These are phyloP conservation scores for Eimeria mitis DNA, from an alignment of 169 alveolate genomes.

Conservation along the genomic window DNA sequence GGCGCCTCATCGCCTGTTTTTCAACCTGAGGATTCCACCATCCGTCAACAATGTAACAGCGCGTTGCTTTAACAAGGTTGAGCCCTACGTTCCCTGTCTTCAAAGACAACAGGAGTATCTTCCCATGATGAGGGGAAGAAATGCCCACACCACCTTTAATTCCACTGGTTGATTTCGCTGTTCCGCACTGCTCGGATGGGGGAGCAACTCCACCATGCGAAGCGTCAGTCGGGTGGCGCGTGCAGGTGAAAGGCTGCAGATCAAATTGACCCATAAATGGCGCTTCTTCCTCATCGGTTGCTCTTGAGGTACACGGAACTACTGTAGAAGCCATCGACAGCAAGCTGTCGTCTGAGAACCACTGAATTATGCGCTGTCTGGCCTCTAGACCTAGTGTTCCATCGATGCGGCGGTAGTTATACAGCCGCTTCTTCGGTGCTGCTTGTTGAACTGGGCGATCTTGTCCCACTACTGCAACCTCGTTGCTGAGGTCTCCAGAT, in stretches of 20 bases:
- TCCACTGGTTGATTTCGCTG: slow-evolving; percentile 11
- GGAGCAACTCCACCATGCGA: background rate
- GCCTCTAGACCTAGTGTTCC: slow-evolving; percentile 84
- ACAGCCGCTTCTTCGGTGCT: slow-evolving; percentile 1
- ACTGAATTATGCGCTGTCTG: slow-evolving; percentile 82
- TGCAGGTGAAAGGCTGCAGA: slow-evolving; percentile 23
- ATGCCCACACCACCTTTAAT: slow-evolving; percentile 11
- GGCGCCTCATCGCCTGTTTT: slow-evolving; percentile 96
- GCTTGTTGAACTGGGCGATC: background rate
- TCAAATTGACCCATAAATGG: slow-evolving; percentile 49
- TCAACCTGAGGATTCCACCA: slow-evolving; percentile 97
- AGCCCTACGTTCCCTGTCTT: slow-evolving; percentile 95
- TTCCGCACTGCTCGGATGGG: background rate
- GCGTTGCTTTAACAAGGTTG: slow-evolving; percentile 90
- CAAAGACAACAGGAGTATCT: slow-evolving; percentile 89
- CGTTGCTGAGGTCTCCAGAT: background rate
- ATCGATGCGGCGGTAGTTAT: slow-evolving; percentile 85
- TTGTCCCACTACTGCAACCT: background rate
- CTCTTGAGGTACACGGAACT: background rate
- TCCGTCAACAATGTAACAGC: slow-evolving; percentile 91
- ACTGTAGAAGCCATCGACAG: background rate
- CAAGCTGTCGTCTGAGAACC: slow-evolving; percentile 38
- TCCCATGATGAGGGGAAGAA: slow-evolving; percentile 64
- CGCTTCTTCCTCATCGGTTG: slow-evolving; percentile 10
- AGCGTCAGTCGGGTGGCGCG: background rate